Base-by-base conservation (phyloP, 1,284 basidiomycete species). In the Tausonia pullulans region DNA sequence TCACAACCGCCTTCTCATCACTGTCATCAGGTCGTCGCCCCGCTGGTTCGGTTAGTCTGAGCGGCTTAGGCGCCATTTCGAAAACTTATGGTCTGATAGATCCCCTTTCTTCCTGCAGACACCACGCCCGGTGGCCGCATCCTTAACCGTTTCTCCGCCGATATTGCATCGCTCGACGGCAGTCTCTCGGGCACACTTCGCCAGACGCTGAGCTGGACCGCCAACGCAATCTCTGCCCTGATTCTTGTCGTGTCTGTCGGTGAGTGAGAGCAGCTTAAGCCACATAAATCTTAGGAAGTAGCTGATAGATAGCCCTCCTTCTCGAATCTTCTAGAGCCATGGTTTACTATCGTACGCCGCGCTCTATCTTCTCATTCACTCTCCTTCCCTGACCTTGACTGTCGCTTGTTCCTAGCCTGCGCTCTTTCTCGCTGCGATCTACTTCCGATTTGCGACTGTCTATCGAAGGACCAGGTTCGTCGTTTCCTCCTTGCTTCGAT, bases 131-230 rank as follows among this genome's bases (percentile, higher is more conserved):
- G 27, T 27, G 55, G 55, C 43, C 55, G 55, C 5, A 87, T 89
- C 68, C 78, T 89, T 60, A 88, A 88, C 71, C 82, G 88, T 39
- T 90, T 90, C 75, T 87, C 86, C 1, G 80, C 84, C 78, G 88
- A 91, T 72, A 81, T 90, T 52, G 86, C 87, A 64, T 84, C 81
- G 9, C 82, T 87, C 52, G 86, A 88, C 70, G 78, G 80, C 13
- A 80, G 81, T 0, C 76, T 87, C 1, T 81, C 85, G 69, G 43
- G 51, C 14, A 45, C 48, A 2, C 50, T 66, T 5, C 44, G 63
- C 27, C 61, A 58, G 11, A 51, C 63, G 7, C 54, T 60, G 11
- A 53, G 49, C 16, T 65, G 55, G 58, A 51, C 49, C 2, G 62
- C 62, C 5, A 27, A 16, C 14, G 56, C 9, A 4, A 50, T 63